A percentile compares a stretch with the other conserved stretches of the same genome.
Conservation (phyloP, 306 rosid species). For the Lithocarpus polystachyus region DNA sequence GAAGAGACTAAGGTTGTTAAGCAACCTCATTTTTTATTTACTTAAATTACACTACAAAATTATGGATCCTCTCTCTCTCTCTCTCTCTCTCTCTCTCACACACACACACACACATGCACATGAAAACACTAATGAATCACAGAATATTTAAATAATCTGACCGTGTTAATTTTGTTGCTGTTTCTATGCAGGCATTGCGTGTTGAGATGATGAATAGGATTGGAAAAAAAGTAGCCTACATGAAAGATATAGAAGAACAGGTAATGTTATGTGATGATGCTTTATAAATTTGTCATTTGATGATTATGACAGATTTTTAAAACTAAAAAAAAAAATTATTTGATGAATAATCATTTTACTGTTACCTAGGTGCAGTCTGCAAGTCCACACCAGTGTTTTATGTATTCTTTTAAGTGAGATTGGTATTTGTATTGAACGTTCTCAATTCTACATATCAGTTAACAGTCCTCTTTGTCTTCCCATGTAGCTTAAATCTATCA, state of each 20-base stretch:
- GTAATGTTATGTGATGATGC: constrained; percentile 8
- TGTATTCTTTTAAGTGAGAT: background rate
- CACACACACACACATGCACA: background rate
- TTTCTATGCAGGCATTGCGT: constrained; percentile 16
- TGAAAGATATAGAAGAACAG: constrained; percentile 39
- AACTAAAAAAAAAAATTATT: too few species aligned
- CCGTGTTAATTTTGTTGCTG: background rate
- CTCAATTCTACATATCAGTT: background rate
- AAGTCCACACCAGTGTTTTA: background rate
- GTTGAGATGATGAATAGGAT: constrained; percentile 12
- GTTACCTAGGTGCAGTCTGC: background rate
- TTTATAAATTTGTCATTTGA: background rate
- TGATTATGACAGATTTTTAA: background rate
- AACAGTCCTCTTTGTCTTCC: background rate
- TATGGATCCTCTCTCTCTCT: background rate
- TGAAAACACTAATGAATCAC: background rate
- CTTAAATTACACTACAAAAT: background rate
- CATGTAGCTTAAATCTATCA: background rate
- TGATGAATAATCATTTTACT: background rate
- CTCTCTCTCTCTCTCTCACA: background rate
- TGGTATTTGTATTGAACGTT: background rate
- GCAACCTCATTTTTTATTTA: background rate
- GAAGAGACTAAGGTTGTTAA: constrained; percentile 28
- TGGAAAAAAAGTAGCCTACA: constrained; percentile 23
- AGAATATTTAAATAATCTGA: background rate